These are phyloP conservation scores for Nectriaceae sp. DNA, from an alignment of 2,329 filamentous ascomycete genomes.

Conservation along the genomic window DNA sequence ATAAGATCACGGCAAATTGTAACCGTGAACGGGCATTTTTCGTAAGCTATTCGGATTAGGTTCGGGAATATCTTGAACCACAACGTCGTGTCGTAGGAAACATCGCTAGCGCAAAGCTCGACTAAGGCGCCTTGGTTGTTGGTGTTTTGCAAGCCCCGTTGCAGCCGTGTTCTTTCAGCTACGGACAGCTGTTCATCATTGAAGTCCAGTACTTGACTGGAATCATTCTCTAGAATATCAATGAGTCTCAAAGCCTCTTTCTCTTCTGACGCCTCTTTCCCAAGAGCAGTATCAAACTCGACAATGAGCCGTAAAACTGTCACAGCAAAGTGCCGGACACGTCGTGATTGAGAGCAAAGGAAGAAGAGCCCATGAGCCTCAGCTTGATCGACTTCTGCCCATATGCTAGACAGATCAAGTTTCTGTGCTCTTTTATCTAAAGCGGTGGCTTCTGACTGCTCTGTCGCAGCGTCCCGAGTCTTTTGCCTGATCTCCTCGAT, in stretches of 20 bases:
- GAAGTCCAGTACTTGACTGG: conserved; percentile 84
- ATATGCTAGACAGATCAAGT: conserved; percentile 82
- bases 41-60: conserved; percentile 84
- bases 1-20: conserved; percentile 89
- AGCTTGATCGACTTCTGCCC: conserved; percentile 93
- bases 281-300: conserved; percentile 88
- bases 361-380: conserved; percentile 98
- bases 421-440: conserved; percentile 74
- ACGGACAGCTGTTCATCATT: conserved; percentile 90
- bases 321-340: conserved; percentile 87
- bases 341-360: conserved; percentile 89
- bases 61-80: conserved; percentile 99
- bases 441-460: conserved; percentile 62
- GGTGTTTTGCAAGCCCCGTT: conserved; percentile 84
- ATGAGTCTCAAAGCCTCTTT: conserved; percentile 76
- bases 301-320: conserved; percentile 89
- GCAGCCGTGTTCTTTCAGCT: conserved; percentile 87
- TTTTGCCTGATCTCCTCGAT: conserved; percentile 94
- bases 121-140: conserved; percentile 85
- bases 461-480: conserved; percentile 69
- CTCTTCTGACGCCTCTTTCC: conserved; percentile 61
- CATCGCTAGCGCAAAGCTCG: conserved; percentile 92
- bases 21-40: conserved; percentile 88
- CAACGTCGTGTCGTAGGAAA: conserved; percentile 89
- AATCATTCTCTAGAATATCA: conserved; percentile 87